A percentile compares a stretch with the other conserved stretches of the same genome.
Evolutionary conservation across 106 monocot species (phyloP).

Genomic region (Gastrodia elata): DNA sequence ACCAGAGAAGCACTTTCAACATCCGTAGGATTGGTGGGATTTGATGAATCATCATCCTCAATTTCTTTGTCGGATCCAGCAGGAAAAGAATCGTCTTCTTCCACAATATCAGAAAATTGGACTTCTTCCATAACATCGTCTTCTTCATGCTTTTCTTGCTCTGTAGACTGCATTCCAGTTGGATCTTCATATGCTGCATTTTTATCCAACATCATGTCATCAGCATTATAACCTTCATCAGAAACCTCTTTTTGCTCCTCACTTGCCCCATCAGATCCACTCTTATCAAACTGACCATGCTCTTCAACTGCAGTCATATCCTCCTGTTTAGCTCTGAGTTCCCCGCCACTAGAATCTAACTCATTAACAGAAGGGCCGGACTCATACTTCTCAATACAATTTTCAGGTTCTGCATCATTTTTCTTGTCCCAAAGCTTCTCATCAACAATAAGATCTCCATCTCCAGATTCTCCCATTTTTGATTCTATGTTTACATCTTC

Average conservation of each 20-base stretch:
- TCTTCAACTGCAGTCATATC: slow-evolving; percentile 24
- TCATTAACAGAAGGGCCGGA: slow-evolving; percentile 68
- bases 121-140: slow-evolving; percentile 35
- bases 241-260: slow-evolving; percentile 16
- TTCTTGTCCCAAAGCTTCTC: slow-evolving; percentile 74
- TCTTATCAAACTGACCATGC: slow-evolving; percentile 21
- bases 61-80: slow-evolving; percentile 27
- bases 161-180: slow-evolving; percentile 30
- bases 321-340: slow-evolving; percentile 76
- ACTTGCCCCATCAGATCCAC: slow-evolving; percentile 11
- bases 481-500: slow-evolving; percentile 72
- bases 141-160: slow-evolving; percentile 28
- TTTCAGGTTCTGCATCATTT: slow-evolving; percentile 45
- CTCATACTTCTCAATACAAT: slow-evolving; percentile 62
- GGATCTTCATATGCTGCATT: slow-evolving; percentile 47
- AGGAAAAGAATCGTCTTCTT: slow-evolving; percentile 15
- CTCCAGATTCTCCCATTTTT: slow-evolving; percentile 60
- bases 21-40: slow-evolving; percentile 24
- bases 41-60: slow-evolving; percentile 24
- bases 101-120: slow-evolving; percentile 22
- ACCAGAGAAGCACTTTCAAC: slow-evolving; percentile 14
- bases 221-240: slow-evolving; percentile 20
- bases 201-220: slow-evolving; percentile 36
- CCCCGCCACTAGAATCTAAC: slow-evolving; percentile 31
- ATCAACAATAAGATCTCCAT: slow-evolving; percentile 37